These are phyloP conservation scores for Vishniacozyma victoriae DNA, from an alignment of 768 basidiomycete species.

Conservation along the genomic window DNA sequence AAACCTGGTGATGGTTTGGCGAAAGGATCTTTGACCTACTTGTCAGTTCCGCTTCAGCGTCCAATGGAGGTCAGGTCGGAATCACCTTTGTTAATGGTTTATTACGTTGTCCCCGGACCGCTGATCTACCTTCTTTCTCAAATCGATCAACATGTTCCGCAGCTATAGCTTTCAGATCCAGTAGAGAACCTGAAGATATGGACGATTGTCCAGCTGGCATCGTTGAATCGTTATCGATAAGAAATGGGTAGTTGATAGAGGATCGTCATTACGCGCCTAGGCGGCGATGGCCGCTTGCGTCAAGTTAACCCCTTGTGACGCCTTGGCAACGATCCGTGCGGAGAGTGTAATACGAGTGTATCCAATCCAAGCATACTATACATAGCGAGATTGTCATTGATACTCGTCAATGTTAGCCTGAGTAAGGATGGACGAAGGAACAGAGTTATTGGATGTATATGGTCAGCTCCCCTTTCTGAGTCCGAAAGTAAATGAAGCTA, in stretches of 20 bases:
- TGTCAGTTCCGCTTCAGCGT: background rate
- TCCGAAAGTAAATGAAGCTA: background rate
- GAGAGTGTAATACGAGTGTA: no score
- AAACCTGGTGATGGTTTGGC: constrained; percentile 41
- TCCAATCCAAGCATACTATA: no score
- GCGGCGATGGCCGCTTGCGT: no score
- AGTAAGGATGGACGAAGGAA: constrained; percentile 69
- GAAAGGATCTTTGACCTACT: constrained; percentile 36
- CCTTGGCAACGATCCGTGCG: no score
- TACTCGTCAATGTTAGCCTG: no score
- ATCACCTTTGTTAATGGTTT: constrained; percentile 11
- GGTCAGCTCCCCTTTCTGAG: constrained; percentile 52
- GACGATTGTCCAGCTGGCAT: no score
- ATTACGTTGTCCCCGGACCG: constrained; percentile 26
- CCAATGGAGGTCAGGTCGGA: background rate
- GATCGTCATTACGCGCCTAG: no score
- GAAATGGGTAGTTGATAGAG: no score
- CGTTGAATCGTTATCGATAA: no score
- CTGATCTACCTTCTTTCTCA: constrained; percentile 36
- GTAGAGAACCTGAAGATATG: constrained; percentile 34
- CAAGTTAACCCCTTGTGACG: no score
- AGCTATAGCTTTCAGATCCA: constrained; percentile 41
- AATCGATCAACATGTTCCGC: constrained; percentile 42
- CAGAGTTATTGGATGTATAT: constrained; percentile 90
- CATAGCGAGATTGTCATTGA: no score